Base-by-base conservation (phyloP, 2,329 filamentous ascomycete species). In the Exophiala dermatitidis region DNA sequence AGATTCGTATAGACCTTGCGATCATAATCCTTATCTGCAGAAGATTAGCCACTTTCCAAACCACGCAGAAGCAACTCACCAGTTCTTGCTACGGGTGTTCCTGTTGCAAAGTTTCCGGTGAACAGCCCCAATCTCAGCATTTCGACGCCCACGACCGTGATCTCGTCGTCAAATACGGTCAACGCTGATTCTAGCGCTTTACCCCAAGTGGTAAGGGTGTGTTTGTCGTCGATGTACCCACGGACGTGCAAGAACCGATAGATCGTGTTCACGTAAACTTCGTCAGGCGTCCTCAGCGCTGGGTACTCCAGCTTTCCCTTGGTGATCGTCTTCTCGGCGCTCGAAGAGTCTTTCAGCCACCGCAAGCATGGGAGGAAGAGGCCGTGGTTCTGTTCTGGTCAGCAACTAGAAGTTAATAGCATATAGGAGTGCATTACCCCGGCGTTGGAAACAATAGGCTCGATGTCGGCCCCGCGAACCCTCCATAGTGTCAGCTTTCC, bases 191-290 rank as follows among this genome's bases (percentile, higher is more conserved):
- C 82, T 37, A 97, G 75, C 19, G 88, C 88, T 63, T 84, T 82
- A 10, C 91, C 93, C 89, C 90, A 95, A 5, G 75, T 71, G 5
- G 90, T 95, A 56, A 96, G 77, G 55, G 84, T 81, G 69, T 97
- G 91, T 54, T 80, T 78, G 45, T 80, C 76, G 62, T 93, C 82
- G 44, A 95, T 77, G 64, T 96, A 98, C 28, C 85, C 90, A 54
- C 90, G 83, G 46, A 97, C 77, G 66, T 95, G 88, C 26, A 98
- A 77, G 70, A 96, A 93, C 51, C 90, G 82, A 86, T 89, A 96
- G 54, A 91, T 78, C 4, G 85, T 81, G 63, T 95, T 88, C 12
- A 89, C 74, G 28, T 79, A 73, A 50, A 91, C 79, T 64, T 93
- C 86, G 10, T 85, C 78, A 58, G 85, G 80, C n/a, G 84, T 80